Evolutionary conservation across 2,329 filamentous ascomycete genomes (phyloP), one percentile per base, ranked within the genome.

Genomic region (Huntiella abstrusa): DNA sequence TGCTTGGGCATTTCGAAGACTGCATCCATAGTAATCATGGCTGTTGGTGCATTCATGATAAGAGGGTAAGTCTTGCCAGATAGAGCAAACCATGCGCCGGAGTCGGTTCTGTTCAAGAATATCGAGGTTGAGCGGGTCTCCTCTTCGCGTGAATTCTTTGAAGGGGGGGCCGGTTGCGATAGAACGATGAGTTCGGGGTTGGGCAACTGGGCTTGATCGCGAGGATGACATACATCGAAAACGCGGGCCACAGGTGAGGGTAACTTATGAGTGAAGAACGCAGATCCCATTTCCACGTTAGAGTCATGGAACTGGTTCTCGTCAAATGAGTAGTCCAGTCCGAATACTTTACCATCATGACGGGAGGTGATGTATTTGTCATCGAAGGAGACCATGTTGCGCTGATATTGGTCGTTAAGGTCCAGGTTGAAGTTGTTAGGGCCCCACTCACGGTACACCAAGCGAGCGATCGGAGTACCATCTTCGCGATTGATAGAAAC

Each of bases 371-470:
- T 80, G 61, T 96, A 95, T 51, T 81, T 82, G 53, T 83, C 78
- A 59, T 96, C 87, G 58, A 87, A 79, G 1, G 86, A 85, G 8
- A 68, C 64, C 11, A 72, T 73, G 12, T 45, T 40, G 34, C 45
- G 42, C 33, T 48, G 40, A 56, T 96, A 91, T 57, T 96, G 85
- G 43, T 74, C 74, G 55, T 85, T 78, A 5, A 98, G 74, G 58
- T 98, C 91, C 52, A 75, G 75, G 60, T 98, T 88, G 51, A 79
- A 83, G 49, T 81, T 92, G 60, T 98, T 98, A 11, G 87, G 83
- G 0, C 77, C 79, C 91, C 91, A 98, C 60, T 98, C 91, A 8
- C 85, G 82, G 58, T 92, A 98, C 53, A 77, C 87, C 54, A 98
- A 74, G 0, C 84, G 94, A 56, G 86, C 93, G 51, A 98, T 80